Evolutionary conservation across 331 rosid genomes (phyloP).

Genomic region (Stylosanthes scabra): DNA sequence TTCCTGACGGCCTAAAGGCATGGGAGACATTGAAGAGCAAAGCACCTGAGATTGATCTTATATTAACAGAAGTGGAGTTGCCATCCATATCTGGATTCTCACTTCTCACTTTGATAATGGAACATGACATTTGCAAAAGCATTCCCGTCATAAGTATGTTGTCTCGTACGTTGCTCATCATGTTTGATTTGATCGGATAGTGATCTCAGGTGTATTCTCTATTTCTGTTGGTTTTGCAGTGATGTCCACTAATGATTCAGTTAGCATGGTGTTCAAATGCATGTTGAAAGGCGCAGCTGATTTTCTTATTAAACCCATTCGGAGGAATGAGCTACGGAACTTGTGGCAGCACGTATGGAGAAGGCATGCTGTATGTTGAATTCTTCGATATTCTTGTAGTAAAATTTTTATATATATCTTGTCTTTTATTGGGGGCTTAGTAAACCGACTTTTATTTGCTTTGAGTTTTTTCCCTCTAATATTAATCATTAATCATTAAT

Average conservation of each 20-base stretch:
- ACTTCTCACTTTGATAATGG: slow-evolving; percentile 72
- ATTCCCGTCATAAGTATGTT: slow-evolving; percentile 87
- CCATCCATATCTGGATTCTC: slow-evolving; percentile 84
- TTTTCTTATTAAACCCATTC: slow-evolving; percentile 83
- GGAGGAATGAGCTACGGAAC: slow-evolving; percentile 82
- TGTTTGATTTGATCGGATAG: slow-evolving; percentile 32
- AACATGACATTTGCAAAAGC: slow-evolving; percentile 69
- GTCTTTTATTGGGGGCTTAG: background rate
- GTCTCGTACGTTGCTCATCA: slow-evolving; percentile 8
- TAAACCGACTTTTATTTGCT: background rate
- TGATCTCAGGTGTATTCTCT: slow-evolving; percentile 13
- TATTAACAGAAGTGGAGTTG: slow-evolving; percentile 79
- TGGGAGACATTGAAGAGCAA: slow-evolving; percentile 78
- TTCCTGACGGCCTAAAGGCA: slow-evolving; percentile 75
- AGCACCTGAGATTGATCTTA: slow-evolving; percentile 63
- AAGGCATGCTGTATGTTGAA: slow-evolving; percentile 61
- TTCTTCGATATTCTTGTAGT: slow-evolving; percentile 27
- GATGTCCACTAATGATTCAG: slow-evolving; percentile 85
- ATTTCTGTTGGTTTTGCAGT: slow-evolving; percentile 56
- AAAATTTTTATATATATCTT: background rate
- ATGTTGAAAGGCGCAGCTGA: slow-evolving; percentile 83
- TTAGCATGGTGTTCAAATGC: slow-evolving; percentile 66
- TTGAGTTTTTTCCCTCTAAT: background rate
- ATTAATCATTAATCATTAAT: background rate
- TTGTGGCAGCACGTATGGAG: slow-evolving; percentile 96